phyloP scores from a whole-genome alignment of 352 stramenopile species.

The Phytopythium delawarense region DNA sequence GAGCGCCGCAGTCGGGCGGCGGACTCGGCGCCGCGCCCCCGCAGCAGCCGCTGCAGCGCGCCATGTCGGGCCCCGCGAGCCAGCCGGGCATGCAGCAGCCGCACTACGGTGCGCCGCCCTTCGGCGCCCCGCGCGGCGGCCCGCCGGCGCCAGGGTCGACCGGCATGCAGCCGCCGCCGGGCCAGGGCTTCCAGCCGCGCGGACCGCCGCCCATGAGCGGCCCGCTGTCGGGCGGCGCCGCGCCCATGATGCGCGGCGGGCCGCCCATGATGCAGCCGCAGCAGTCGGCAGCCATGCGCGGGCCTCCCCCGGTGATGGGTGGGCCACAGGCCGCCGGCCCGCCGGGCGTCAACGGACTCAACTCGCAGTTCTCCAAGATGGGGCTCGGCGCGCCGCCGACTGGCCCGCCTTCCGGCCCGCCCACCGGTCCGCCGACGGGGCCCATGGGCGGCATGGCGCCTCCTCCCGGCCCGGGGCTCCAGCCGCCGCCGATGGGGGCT shows the following conservation, averaged over 20 bases:
- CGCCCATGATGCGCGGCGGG: slow-evolving; percentile 28
- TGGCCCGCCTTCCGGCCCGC: slow-evolving; percentile 15
- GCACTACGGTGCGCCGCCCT: slow-evolving; percentile 15
- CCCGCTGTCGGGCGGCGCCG: slow-evolving; percentile 13
- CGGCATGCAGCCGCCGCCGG: neutral
- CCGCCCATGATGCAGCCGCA: slow-evolving; percentile 12
- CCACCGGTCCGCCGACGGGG: slow-evolving; percentile 23
- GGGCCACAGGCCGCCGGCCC: slow-evolving; percentile 8
- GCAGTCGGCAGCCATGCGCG: slow-evolving; percentile 4
- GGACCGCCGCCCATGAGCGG: slow-evolving; percentile 3
- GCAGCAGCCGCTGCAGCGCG: slow-evolving; percentile 17
- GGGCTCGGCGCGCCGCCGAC: slow-evolving; percentile 32
- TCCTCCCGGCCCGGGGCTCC: slow-evolving; percentile 3
- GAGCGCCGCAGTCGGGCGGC: slow-evolving; percentile 5
- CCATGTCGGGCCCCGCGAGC: slow-evolving; percentile 23
- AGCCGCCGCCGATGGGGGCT: slow-evolving; percentile 16
- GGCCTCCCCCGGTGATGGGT: slow-evolving; percentile 17
- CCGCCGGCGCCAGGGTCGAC: neutral
- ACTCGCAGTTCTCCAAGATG: slow-evolving; percentile 67
- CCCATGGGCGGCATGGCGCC: slow-evolving; percentile 9
- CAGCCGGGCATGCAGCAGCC: slow-evolving; percentile 23
- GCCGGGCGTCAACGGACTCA: slow-evolving; percentile 32
- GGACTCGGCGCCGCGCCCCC: slow-evolving; percentile 11
- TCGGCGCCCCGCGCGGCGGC: neutral
- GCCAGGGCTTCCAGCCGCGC: slow-evolving; percentile 8